Base-by-base conservation (phyloP, 148 eudicot genomes). In the Silene latifolia region DNA sequence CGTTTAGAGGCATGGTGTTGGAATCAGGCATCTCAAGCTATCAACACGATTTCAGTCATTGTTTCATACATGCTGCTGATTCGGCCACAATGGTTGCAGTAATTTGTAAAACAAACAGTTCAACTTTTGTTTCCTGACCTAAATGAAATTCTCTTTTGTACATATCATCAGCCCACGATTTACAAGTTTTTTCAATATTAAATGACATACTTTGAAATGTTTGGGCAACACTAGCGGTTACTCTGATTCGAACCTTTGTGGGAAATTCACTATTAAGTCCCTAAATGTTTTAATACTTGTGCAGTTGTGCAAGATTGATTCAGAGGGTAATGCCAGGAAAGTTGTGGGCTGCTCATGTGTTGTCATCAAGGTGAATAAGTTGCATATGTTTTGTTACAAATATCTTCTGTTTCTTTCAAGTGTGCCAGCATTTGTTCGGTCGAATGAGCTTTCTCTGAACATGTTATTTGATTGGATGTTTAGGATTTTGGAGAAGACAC, bases 311-410 rank as follows among this genome's bases (percentile, higher is more conserved):
- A 80, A 80, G 77, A 72, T 76, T 58, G 83, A 80, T 67, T 59
- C 83, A 3, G 80, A 80, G 69, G 83, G 83, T 3, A 76, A 80
- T 13, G 83, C 83, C 13, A 80, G 80, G 76, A 80, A 80, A 12
- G 83, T 80, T 29, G 83, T 80, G 2, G 83, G 80, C 23, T 80
- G 83, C 74, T 80, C 83, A 21, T 80, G 83, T 51, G 72, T 80
- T 0, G 83, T 80, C 4, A 57, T 80, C 8, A 76, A 76, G 82
- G 82, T 79, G 14, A 48, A 48, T 9, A 48, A 11, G 0, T 11
- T 48, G 54, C 15, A 48, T 48, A 48, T 48, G 0, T 48, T 59
- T 76, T 46, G 68, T n/a, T 60, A 15, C 48, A 27, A 8, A 47
- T 29, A 51, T n/a, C 19, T 72, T 23, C 0, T n/a, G 13, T 59